Evolutionary conservation across 345 rosid genomes (phyloP).

Genomic region (Gynandropsis gynandra): DNA sequence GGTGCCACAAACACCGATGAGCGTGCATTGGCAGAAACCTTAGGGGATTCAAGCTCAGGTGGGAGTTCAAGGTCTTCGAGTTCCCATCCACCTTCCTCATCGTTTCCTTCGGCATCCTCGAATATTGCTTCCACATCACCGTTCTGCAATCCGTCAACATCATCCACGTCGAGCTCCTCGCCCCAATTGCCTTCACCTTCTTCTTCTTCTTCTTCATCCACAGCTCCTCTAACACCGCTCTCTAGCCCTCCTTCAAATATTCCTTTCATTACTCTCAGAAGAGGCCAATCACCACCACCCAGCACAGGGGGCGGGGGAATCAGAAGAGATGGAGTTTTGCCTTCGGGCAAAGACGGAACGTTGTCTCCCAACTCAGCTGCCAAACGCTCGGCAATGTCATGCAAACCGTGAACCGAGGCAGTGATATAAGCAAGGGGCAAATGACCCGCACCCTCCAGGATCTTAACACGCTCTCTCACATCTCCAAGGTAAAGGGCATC

Average conservation of each 20-base stretch:
- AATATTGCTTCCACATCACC: slow-evolving; percentile 50
- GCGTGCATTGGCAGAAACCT: slow-evolving; percentile 41
- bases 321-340: slow-evolving; percentile 55
- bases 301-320: slow-evolving; percentile 65
- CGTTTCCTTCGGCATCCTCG: slow-evolving; percentile 56
- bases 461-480: slow-evolving; percentile 70
- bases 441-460: slow-evolving; percentile 78
- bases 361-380: slow-evolving; percentile 64
- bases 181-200: slow-evolving; percentile 78
- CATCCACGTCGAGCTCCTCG: slow-evolving; percentile 60
- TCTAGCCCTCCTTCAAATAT: slow-evolving; percentile 82
- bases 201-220: slow-evolving; percentile 66
- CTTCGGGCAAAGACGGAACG: slow-evolving; percentile 62
- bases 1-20: slow-evolving; percentile 74
- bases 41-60: slow-evolving; percentile 75
- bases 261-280: slow-evolving; percentile 81
- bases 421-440: slow-evolving; percentile 76
- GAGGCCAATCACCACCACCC: slow-evolving; percentile 89
- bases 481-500: slow-evolving; percentile 87
- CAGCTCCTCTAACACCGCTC: slow-evolving; percentile 40
- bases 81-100: slow-evolving; percentile 86
- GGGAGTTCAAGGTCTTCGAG: slow-evolving; percentile 90
- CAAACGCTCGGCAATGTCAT: slow-evolving; percentile 59
- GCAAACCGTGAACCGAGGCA: slow-evolving; percentile 71
- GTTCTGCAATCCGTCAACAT: slow-evolving; percentile 51